These are phyloP conservation scores for Atkinsonella texensis DNA, from an alignment of 2,329 filamentous ascomycete genomes.

Conservation along the genomic window DNA sequence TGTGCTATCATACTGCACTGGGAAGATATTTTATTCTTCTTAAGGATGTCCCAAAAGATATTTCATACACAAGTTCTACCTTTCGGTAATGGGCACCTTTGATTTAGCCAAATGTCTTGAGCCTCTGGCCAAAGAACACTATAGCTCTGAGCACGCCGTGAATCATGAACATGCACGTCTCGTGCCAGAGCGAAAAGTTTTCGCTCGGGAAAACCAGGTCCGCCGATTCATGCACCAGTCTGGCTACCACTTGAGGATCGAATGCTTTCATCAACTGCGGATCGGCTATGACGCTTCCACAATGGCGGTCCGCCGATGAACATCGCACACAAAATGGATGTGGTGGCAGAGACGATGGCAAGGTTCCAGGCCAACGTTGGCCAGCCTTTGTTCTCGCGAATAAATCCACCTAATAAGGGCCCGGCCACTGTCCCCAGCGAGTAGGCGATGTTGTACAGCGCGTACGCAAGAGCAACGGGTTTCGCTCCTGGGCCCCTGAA, in stretches of 20 bases:
- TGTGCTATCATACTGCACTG: no score
- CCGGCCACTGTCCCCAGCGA: slow-evolving; percentile 20
- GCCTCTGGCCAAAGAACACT: no score
- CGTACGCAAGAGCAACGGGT: slow-evolving; percentile 23
- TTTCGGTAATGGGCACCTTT: no score
- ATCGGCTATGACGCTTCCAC: slow-evolving; percentile 11
- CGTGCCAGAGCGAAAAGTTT: no score
- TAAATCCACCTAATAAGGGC: slow-evolving; percentile 22
- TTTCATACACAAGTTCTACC: no score
- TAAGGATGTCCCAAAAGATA: no score
- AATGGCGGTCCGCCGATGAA: slow-evolving; percentile 18
- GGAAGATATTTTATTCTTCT: no score
- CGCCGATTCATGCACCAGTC: not conserved
- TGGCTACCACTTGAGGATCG: not conserved
- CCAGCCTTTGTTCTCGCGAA: slow-evolving; percentile 21
- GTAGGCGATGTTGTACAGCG: slow-evolving; percentile 24
- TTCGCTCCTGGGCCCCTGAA: slow-evolving; percentile 7
- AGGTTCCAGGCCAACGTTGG: slow-evolving; percentile 21
- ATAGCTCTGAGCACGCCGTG: no score
- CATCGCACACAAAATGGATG: slow-evolving; percentile 15
- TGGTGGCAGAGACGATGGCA: slow-evolving; percentile 17
- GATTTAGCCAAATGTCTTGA: no score
- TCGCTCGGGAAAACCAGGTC: no score
- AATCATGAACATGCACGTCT: no score
- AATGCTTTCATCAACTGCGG: not conserved